phyloP scores from a whole-genome alignment of 345 rosid genomes.

The Aegle marmelos region DNA sequence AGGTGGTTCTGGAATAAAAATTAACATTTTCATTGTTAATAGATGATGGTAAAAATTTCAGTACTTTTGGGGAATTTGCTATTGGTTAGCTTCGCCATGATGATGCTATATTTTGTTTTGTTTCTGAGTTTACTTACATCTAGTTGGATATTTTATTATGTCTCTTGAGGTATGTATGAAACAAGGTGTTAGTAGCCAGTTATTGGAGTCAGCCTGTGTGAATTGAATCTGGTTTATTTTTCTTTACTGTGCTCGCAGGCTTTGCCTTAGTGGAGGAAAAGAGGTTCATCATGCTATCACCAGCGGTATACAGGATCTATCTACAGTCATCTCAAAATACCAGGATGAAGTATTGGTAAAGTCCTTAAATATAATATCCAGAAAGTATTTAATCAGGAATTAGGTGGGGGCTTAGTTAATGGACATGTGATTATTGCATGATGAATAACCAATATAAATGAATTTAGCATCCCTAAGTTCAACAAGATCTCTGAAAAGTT shows the following conservation, averaged over 20 bases:
- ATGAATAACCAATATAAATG: background rate
- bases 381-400: background rate
- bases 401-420: background rate
- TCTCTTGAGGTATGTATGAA: background rate
- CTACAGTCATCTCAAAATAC: slow-evolving; percentile 71
- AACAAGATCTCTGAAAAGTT: background rate
- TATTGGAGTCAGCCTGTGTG: background rate
- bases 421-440: background rate
- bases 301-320: slow-evolving; percentile 93
- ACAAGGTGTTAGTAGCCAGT: background rate
- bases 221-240: background rate
- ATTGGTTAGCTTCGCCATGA: background rate
- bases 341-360: slow-evolving; percentile 96
- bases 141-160: slow-evolving; percentile 6
- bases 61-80: background rate
- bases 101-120: background rate
- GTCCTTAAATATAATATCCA: slow-evolving; percentile 14
- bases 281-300: slow-evolving; percentile 92
- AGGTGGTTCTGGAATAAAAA: background rate
- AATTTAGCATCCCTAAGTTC: background rate
- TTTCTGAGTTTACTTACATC: background rate
- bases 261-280: slow-evolving; percentile 87
- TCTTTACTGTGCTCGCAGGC: slow-evolving; percentile 37
- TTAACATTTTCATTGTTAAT: background rate
- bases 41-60: background rate